Evolutionary conservation across 2,329 filamentous ascomycete species (phyloP), one percentile per base, ranked within the genome.

Genomic region (Pleurostoma richardsiae): DNA sequence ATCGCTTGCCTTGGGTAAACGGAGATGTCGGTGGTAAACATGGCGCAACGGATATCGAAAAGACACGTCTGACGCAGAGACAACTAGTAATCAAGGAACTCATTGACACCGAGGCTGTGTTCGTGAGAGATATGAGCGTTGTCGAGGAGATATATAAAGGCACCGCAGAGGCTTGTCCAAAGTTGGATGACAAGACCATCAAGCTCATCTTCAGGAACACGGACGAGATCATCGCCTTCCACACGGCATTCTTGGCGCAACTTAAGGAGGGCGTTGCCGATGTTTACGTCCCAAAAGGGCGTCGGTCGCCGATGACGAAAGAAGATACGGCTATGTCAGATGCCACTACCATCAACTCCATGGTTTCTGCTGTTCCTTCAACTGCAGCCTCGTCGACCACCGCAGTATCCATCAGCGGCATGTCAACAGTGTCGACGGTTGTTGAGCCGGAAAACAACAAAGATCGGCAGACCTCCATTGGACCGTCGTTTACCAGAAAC

Each of bases 81-180:
- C 82, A 86, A 46, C 83, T 95, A 62, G 83, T 95, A 42, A 86
- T 97, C 58, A 91, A 92, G 60, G 94, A 99, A 65, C 73, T 99
- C 36, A 79, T 96, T 41, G 90, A 96, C 59, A 99, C 94, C 0
- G 94, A 99, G 63, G 84, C 90, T 42, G 84, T 86, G 5, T 97
- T 95, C 66, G 84, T 95, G 47, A 83, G 90, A 53, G 94, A 99
- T 63, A 92, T 99, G 89, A 96, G 91, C 63, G 92, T 99, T 45
- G 86, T 96, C 3, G 90, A 95, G 59, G 91, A 97, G 60, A 97
- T 99, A 46, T 99, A 97, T 74, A 95, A 95, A 66, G 90, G 89
- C 40, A 97, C 94, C 1, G 88, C 90, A 1, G 83, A 87, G 55
- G 86, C 87, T 8, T 90, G 88, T 47, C 82, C 89, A 6, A 82